Percentiles rank a stretch among this genome's conserved stretches.
phyloP scores from a whole-genome alignment of 345 rosid species.

The Rhodamnia argentea region DNA sequence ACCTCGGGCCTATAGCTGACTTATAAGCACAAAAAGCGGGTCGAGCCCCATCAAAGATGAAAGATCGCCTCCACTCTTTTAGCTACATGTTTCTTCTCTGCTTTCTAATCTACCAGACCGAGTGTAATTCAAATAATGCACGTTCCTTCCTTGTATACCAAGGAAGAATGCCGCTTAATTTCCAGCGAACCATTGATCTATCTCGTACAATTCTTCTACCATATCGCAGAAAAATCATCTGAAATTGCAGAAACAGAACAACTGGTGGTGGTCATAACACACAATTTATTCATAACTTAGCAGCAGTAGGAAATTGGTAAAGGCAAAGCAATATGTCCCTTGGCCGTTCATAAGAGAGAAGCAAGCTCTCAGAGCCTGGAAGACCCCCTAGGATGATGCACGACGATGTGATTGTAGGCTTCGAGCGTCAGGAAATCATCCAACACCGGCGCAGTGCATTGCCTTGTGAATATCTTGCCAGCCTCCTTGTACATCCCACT shows the following conservation, averaged over 20 bases:
- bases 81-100: background rate
- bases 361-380: constrained; percentile 39
- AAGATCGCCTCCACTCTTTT: background rate
- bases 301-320: background rate
- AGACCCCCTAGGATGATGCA: constrained; percentile 37
- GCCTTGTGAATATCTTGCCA: constrained; percentile 56
- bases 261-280: background rate
- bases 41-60: background rate
- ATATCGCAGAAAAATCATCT: background rate
- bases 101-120: background rate
- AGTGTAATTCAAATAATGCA: background rate
- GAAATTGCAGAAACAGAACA: background rate
- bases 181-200: background rate
- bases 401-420: constrained; percentile 57
- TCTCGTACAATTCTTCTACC: background rate
- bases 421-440: constrained; percentile 87
- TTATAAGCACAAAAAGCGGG: background rate
- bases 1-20: background rate
- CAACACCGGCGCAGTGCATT: constrained; percentile 44
- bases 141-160: background rate
- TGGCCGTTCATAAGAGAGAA: background rate
- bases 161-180: background rate
- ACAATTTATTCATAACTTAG: background rate
- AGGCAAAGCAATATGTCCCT: background rate
- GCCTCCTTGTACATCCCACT: constrained; percentile 77